phyloP scores from a whole-genome alignment of 2,329 filamentous ascomycete genomes.

The Epicoccum nigrum region DNA sequence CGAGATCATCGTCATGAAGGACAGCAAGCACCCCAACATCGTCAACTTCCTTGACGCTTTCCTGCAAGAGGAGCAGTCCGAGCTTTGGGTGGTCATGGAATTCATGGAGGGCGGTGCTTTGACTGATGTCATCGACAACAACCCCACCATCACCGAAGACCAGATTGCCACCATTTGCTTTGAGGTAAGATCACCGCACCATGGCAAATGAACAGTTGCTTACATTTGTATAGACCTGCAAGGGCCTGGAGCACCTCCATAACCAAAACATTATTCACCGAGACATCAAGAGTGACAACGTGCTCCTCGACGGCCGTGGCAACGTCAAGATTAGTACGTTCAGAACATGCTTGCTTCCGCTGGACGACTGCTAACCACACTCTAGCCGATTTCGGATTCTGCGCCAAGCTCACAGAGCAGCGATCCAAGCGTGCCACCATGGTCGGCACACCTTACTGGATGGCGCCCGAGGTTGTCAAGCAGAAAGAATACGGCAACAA shows the following conservation, averaged over 20 bases:
- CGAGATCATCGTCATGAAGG: slow-evolving; percentile 99
- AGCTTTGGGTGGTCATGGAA: slow-evolving; percentile 99
- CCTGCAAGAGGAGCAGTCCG: slow-evolving; percentile 88
- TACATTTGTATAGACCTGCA: slow-evolving; percentile 74
- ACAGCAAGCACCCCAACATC: slow-evolving; percentile 97
- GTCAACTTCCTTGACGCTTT: slow-evolving; percentile 99
- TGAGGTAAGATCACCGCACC: slow-evolving; percentile 68
- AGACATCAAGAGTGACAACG: slow-evolving; percentile 99
- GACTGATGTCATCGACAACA: slow-evolving; percentile 99
- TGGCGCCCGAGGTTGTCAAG: slow-evolving; percentile 99
- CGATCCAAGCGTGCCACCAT: slow-evolving; percentile 98
- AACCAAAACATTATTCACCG: slow-evolving; percentile 97
- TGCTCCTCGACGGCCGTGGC: slow-evolving; percentile 88
- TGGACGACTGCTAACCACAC: slow-evolving; percentile 8
- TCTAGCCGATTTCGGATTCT: slow-evolving; percentile 98
- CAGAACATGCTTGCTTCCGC: not conserved
- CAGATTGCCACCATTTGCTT: slow-evolving; percentile 97
- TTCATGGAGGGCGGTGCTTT: slow-evolving; percentile 98
- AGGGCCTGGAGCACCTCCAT: slow-evolving; percentile 91
- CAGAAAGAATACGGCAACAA: slow-evolving; percentile 99
- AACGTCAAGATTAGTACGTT: slow-evolving; percentile 96
- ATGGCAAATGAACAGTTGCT: slow-evolving; percentile 20
- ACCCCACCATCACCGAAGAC: slow-evolving; percentile 89
- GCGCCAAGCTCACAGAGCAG: slow-evolving; percentile 94
- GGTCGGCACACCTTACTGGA: slow-evolving; percentile 99